Conservation (phyloP, 371 early-diverging fungal species). For the Capillidium heterosporum region DNA sequence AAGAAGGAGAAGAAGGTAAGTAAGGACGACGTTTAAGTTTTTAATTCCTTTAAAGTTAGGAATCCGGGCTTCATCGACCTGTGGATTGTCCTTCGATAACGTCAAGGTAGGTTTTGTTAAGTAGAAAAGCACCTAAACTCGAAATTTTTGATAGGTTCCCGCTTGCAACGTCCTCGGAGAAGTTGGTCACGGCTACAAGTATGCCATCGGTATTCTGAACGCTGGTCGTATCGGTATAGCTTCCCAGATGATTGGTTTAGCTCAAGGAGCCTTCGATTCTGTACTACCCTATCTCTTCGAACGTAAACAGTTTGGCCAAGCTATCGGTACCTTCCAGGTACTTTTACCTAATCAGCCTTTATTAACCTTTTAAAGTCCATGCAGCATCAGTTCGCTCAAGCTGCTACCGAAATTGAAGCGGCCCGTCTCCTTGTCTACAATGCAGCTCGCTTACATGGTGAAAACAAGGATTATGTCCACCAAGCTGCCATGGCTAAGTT, state of each 20-base stretch:
- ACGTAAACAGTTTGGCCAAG: slow-evolving; percentile 82
- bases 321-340: slow-evolving; percentile 80
- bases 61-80: slow-evolving; percentile 91
- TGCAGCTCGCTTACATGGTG: slow-evolving; percentile 90
- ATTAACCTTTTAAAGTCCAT: slow-evolving; percentile 40
- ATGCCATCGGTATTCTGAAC: slow-evolving; percentile 93
- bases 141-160: slow-evolving; percentile 36
- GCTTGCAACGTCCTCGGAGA: slow-evolving; percentile 79
- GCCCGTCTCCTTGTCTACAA: slow-evolving; percentile 92
- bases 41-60: slow-evolving; percentile 42
- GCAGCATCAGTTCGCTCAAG: slow-evolving; percentile 92
- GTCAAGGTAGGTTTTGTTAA: slow-evolving; percentile 29
- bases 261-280: slow-evolving; percentile 84
- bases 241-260: slow-evolving; percentile 93
- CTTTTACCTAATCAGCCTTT: not conserved
- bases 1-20: slow-evolving; percentile 89
- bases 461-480: slow-evolving; percentile 69
- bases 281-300: slow-evolving; percentile 86
- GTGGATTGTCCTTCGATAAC: slow-evolving; percentile 84
- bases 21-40: not conserved
- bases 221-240: slow-evolving; percentile 97
- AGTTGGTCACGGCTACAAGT: slow-evolving; percentile 94
- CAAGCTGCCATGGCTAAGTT: slow-evolving; percentile 98
- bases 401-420: slow-evolving; percentile 89
- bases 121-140: not conserved